phyloP scores from a whole-genome alignment of 2,329 filamentous ascomycete genomes.

The Cladosporium sp. region DNA sequence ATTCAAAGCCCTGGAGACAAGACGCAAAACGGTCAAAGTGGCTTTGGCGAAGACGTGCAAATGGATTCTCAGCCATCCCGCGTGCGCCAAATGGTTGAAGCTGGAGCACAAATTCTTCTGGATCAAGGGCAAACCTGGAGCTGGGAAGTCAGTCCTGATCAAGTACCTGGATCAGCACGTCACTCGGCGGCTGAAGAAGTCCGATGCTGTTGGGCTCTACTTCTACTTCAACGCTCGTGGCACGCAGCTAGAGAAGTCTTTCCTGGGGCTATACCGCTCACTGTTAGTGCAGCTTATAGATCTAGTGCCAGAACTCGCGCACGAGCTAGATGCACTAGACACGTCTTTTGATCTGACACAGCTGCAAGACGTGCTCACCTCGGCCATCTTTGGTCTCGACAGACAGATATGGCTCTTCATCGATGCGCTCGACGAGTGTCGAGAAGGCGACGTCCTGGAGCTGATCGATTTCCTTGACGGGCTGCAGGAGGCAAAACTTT shows the following conservation, averaged over 20 bases:
- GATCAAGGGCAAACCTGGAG: conserved; percentile 38
- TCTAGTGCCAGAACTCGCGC: neutral
- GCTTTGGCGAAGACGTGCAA: conserved; percentile 38
- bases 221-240: conserved; percentile 52
- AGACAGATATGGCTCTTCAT: conserved; percentile 34
- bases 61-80: conserved; percentile 37
- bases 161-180: conserved; percentile 18
- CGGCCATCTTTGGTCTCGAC: conserved; percentile 25
- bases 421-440: conserved; percentile 47
- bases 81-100: conserved; percentile 39
- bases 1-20: conserved; percentile 31
- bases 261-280: conserved; percentile 49
- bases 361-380: neutral
- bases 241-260: conserved; percentile 41
- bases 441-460: conserved; percentile 34
- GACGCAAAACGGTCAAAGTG: conserved; percentile 35
- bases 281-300: conserved; percentile 45
- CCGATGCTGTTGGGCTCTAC: conserved; percentile 29
- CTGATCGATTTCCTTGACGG: conserved; percentile 37
- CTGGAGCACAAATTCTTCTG: conserved; percentile 28
- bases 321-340: neutral
- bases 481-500: conserved; percentile 25
- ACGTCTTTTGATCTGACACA: neutral
- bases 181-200: conserved; percentile 9
- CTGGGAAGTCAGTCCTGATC: conserved; percentile 38